Base-by-base conservation (phyloP, 768 basidiomycete species). In the Tulasnella sp. region DNA sequence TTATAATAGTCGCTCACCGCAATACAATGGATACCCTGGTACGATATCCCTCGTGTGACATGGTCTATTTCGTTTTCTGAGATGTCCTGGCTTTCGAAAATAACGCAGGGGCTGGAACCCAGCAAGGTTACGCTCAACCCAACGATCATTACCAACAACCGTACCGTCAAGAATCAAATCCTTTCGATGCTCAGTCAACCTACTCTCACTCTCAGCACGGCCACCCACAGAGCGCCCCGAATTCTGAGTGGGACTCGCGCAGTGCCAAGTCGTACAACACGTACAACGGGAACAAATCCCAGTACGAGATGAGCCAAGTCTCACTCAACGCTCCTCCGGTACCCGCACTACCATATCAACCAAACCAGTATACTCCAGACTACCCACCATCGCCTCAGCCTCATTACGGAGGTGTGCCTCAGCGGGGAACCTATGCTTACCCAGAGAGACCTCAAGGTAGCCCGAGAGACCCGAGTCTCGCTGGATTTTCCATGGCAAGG, bases 401-500 rank as follows among this genome's bases (percentile, higher is more conserved):
- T 34, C 73, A 22, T 1, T 77, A 70, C 29, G 71, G 38, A 54
- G 36, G 22, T 31, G 64, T 58, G n/a, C 75, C 73, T 39, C 17
- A 42, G 4, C 31, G 67, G 12, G 45, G 39, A 17, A 45, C 74
- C n/a, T 67, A 70, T 29, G 29, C 74, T 14, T 74, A 67, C 45
- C 78, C 74, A 17, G 71, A 64, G 34, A 25, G 72, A 36, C 58
- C 54, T 3, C 31, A 38, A 37, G 37, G 40, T 52, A 34, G 76
- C 52, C 49, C 54, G 54, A 58, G 39, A 49, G 40, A 74, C 64
- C 84, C 76, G 39, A 36, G 31, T 72, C 17, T 81, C 67, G 84
- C 85, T 29, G 91, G 91, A 19, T 94, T 89, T 83, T 88, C 89
- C 34, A 85, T 85, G 58, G 91, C 90, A 64, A 85, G 89, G 79